Conservation (phyloP, 352 stramenopile genomes). For the Globisporangium paroecandrum region DNA sequence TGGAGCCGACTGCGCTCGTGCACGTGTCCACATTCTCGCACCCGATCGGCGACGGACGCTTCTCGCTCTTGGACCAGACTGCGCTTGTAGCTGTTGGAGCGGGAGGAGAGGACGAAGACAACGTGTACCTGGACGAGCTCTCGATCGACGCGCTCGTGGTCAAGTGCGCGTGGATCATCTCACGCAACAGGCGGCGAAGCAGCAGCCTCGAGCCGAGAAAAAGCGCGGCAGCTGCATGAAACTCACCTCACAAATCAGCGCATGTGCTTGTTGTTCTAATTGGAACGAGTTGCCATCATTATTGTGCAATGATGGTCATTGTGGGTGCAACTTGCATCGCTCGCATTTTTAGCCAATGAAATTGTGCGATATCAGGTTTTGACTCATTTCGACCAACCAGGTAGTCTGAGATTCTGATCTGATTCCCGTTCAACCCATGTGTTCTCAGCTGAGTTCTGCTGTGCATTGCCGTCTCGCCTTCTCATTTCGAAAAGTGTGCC, state of each 20-base stretch:
- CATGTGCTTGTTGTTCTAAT: background rate
- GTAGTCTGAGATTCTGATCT: background rate
- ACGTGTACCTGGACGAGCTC: conserved; percentile 13
- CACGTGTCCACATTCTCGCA: conserved; percentile 9
- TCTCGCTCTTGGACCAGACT: conserved; percentile 13
- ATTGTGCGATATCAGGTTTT: too few relatives aligned
- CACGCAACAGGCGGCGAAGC: conserved; percentile 10
- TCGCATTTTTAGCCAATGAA: background rate
- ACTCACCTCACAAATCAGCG: background rate
- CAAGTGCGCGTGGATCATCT: conserved; percentile 24
- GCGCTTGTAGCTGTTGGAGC: conserved; percentile 13
- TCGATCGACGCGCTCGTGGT: conserved; percentile 16
- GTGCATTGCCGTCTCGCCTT: background rate
- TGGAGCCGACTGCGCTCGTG: conserved; percentile 19
- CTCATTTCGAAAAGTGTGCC: background rate
- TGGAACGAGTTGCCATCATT: background rate
- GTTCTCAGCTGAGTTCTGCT: background rate
- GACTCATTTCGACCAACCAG: too few relatives aligned
- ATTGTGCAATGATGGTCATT: too few relatives aligned
- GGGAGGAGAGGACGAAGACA: background rate
- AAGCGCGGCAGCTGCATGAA: conserved; percentile 16
- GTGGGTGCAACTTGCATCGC: background rate
- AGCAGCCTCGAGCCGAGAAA: conserved; percentile 16
- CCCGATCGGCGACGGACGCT: conserved; percentile 25
- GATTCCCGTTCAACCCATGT: background rate